Evolutionary conservation across 2,329 filamentous ascomycete genomes (phyloP).

Genomic region (Trichoderma simmonsii): DNA sequence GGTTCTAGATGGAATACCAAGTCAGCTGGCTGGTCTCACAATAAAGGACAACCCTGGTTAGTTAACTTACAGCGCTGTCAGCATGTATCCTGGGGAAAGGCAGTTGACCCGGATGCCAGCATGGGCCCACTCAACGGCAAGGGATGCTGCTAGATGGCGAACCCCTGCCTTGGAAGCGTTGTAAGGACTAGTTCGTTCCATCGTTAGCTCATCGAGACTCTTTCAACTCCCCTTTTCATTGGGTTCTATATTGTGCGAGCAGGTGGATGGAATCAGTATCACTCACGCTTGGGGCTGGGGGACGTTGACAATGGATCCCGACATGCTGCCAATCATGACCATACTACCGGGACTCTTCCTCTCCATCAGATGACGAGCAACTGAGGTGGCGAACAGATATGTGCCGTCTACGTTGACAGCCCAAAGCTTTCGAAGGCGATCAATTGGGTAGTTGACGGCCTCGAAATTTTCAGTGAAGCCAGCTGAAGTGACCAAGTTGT

Average conservation of each 20-base stretch:
- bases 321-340: conserved; percentile 96
- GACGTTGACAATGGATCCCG: conserved; percentile 87
- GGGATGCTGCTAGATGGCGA: conserved; percentile 77
- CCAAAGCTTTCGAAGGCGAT: conserved; percentile 91
- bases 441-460: conserved; percentile 84
- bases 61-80: conserved; percentile 75
- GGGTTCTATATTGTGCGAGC: background rate
- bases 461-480: conserved; percentile 96
- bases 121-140: conserved; percentile 92
- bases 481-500: conserved; percentile 91
- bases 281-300: conserved; percentile 80
- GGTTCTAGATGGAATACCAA: conserved; percentile 53
- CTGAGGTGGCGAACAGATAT: conserved; percentile 79
- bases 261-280: background rate
- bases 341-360: conserved; percentile 77
- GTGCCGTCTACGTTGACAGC: conserved; percentile 90
- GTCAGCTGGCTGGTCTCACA: background rate
- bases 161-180: conserved; percentile 93
- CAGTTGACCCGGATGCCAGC: conserved; percentile 90
- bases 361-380: conserved; percentile 86
- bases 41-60: background rate
- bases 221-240: background rate
- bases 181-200: conserved; percentile 58
- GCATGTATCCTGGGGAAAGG: conserved; percentile 94
- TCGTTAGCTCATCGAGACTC: background rate